These are phyloP conservation scores for Phytophthora pini DNA, from an alignment of 352 stramenopile genomes.

Conservation along the genomic window DNA sequence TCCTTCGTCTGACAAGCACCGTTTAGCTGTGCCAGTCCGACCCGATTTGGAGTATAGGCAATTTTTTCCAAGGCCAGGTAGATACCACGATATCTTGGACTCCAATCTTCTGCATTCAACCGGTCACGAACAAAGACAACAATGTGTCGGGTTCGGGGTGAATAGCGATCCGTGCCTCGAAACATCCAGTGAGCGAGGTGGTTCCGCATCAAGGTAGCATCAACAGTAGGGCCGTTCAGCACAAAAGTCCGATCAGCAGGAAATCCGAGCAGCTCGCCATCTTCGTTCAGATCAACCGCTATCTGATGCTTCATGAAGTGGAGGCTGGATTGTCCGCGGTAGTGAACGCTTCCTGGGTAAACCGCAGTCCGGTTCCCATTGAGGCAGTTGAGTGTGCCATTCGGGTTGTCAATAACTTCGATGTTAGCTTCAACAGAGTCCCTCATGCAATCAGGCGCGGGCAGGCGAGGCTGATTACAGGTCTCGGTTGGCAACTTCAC, in stretches of 20 bases:
- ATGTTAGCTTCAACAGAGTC: conserved; percentile 47
- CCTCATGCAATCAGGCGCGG: conserved; percentile 58
- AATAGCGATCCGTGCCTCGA: conserved; percentile 65
- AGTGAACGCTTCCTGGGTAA: conserved; percentile 54
- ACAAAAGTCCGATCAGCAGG: conserved; percentile 56
- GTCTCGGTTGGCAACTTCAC: conserved; percentile 54
- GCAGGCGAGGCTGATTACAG: conserved; percentile 53
- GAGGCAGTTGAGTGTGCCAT: conserved; percentile 56
- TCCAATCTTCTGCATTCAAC: conserved; percentile 34
- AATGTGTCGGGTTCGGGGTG: conserved; percentile 56
- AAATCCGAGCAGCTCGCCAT: conserved; percentile 46
- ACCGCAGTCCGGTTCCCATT: conserved; percentile 32
- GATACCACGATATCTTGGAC: conserved; percentile 58
- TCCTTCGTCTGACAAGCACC: conserved; percentile 38
- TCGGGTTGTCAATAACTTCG: conserved; percentile 58
- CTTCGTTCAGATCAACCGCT: conserved; percentile 42
- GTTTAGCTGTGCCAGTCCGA: conserved; percentile 45
- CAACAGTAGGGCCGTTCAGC: conserved; percentile 62
- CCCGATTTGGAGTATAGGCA: conserved; percentile 61
- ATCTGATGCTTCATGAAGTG: conserved; percentile 69
- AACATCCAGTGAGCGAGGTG: conserved; percentile 78
- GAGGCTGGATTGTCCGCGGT: conserved; percentile 66
- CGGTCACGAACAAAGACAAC: conserved; percentile 60
- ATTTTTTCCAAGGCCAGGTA: conserved; percentile 74
- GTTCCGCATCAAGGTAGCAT: conserved; percentile 70